Evolutionary conservation across 225 moss, liverwort and hornwort genomes (phyloP).

Genomic region (Ulota crispa): DNA sequence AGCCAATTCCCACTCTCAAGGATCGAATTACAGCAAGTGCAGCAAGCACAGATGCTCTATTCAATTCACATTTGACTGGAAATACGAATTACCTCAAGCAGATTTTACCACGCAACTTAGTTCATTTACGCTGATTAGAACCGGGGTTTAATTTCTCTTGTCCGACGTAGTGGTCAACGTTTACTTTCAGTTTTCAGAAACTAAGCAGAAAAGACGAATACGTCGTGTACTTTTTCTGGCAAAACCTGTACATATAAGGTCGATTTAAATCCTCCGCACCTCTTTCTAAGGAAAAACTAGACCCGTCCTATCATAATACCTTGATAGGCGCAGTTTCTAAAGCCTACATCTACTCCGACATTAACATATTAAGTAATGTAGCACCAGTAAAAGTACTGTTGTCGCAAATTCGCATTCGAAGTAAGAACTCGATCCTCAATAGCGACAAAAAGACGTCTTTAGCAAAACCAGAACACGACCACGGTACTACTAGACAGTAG

Average conservation of each 20-base stretch:
- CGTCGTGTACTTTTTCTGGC: neutral
- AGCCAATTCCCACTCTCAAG: slow-evolving; percentile 2
- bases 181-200: neutral
- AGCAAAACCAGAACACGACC: neutral
- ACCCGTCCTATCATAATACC: neutral
- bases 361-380: neutral
- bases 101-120: neutral
- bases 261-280: neutral
- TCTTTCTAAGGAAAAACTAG: neutral
- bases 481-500: neutral
- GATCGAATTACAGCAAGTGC: neutral
- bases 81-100: neutral
- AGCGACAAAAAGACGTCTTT: neutral
- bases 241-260: neutral
- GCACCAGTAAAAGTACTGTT: neutral
- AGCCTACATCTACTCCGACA: neutral
- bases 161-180: neutral
- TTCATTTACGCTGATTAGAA: neutral
- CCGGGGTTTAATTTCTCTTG: neutral
- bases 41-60: slow-evolving; percentile 4
- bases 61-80: neutral
- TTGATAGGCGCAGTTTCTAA: neutral
- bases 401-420: neutral
- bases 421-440: neutral
- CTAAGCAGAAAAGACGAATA: neutral